Evolutionary conservation across 2,329 filamentous ascomycete species (phyloP).

Genomic region (Allantophomopsis lycopodina): DNA sequence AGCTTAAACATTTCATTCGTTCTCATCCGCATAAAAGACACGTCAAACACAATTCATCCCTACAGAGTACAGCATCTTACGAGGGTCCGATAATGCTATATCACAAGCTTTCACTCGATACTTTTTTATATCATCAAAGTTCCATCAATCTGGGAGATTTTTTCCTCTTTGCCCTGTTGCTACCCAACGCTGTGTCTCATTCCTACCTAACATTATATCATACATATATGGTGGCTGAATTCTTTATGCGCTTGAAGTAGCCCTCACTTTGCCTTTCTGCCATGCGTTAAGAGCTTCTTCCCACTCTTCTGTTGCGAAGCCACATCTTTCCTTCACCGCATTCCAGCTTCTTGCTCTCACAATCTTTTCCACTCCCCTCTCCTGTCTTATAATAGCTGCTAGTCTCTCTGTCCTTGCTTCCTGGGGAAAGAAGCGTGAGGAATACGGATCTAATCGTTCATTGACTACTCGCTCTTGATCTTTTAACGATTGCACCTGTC

Average conservation of each 20-base stretch:
- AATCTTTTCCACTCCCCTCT: slow-evolving; percentile 65
- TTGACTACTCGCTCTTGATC: slow-evolving; percentile 66
- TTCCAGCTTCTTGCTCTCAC: slow-evolving; percentile 74
- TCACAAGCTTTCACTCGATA: no score
- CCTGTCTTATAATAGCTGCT: slow-evolving; percentile 59
- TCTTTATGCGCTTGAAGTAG: not conserved
- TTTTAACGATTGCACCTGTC: slow-evolving; percentile 56
- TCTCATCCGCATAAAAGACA: no score
- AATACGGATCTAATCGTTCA: slow-evolving; percentile 87
- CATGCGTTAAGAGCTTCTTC: slow-evolving; percentile 52
- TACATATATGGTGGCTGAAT: no score
- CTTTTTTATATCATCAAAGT: no score
- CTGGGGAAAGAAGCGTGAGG: slow-evolving; percentile 62
- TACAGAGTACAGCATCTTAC: no score
- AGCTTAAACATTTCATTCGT: no score
- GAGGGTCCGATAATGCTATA: no score
- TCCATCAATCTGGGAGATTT: no score
- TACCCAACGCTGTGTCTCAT: no score
- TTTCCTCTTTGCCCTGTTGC: no score
- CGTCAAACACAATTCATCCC: no score
- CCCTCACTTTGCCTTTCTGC: slow-evolving; percentile 23
- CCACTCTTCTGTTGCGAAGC: slow-evolving; percentile 40
- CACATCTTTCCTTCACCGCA: slow-evolving; percentile 64
- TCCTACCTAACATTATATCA: no score
- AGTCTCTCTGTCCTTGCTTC: slow-evolving; percentile 73